A percentile compares a stretch with the other conserved stretches of the same genome.
Conservation (phyloP, 768 basidiomycete genomes). For the Pleurotus salmoneostramineus region DNA sequence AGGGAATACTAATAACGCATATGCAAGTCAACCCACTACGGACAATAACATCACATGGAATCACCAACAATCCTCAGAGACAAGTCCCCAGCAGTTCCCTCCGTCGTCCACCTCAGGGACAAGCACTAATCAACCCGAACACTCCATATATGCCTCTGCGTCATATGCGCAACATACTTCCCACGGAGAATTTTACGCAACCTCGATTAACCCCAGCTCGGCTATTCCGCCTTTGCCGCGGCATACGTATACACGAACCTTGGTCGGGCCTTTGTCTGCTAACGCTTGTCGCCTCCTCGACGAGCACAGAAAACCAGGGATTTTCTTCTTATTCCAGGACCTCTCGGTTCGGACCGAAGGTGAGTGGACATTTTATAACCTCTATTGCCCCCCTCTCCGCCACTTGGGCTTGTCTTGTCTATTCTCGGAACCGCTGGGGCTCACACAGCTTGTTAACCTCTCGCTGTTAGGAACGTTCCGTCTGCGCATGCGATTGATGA, state of each 20-base stretch:
- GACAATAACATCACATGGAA: slow-evolving; percentile 32
- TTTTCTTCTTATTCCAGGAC: slow-evolving; percentile 96
- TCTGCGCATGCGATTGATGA: slow-evolving; percentile 83
- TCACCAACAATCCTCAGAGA: slow-evolving; percentile 12
- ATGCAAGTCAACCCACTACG: slow-evolving; percentile 22
- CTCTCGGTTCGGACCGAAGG: slow-evolving; percentile 92
- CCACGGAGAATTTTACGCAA: slow-evolving; percentile 19
- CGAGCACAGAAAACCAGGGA: slow-evolving; percentile 80
- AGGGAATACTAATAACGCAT: slow-evolving; percentile 24
- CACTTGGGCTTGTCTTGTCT: neutral
- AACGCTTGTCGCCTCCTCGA: slow-evolving; percentile 84
- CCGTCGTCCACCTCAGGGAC: slow-evolving; percentile 14
- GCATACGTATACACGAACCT: slow-evolving; percentile 77
- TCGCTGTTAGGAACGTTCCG: slow-evolving; percentile 68
- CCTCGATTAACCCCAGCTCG: slow-evolving; percentile 18
- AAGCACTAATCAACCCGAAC: slow-evolving; percentile 21
- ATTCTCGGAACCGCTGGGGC: slow-evolving; percentile 1
- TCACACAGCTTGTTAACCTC: neutral
- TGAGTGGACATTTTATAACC: slow-evolving; percentile 17
- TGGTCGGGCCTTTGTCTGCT: slow-evolving; percentile 86
- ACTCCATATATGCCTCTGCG: slow-evolving; percentile 21
- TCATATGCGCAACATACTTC: slow-evolving; percentile 25
- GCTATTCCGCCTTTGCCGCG: slow-evolving; percentile 47
- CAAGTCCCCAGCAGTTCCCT: slow-evolving; percentile 15
- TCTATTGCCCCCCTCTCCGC: no score